Percentiles rank a stretch among this genome's conserved stretches.
These are phyloP conservation scores for Talinum fruticosum DNA, from an alignment of 148 eudicot species.

Conservation along the genomic window DNA sequence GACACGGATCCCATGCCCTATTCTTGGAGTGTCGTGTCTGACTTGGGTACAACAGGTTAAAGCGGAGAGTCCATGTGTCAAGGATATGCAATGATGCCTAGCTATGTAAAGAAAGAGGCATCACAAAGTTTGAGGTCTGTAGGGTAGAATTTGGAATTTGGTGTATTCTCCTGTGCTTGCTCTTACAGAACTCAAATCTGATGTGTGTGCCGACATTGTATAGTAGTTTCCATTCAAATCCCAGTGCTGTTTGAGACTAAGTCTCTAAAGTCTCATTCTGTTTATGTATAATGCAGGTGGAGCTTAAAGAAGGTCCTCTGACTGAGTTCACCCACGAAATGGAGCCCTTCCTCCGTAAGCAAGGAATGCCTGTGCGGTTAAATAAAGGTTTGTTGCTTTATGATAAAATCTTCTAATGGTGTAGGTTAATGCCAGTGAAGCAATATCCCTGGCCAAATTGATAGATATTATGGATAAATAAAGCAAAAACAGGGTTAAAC, in stretches of 20 bases:
- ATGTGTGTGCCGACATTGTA: background rate
- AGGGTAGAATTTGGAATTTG: background rate
- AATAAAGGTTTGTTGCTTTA: constrained; percentile 58
- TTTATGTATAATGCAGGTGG: constrained; percentile 50
- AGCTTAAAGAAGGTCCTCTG: constrained; percentile 92
- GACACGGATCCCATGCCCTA: too few relatives aligned
- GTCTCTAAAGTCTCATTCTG: background rate
- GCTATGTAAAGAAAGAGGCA: too few relatives aligned
- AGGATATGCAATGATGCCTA: too few relatives aligned
- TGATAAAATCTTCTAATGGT: background rate
- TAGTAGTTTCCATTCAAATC: background rate
- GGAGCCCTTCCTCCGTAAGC: constrained; percentile 98
- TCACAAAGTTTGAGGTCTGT: background rate
- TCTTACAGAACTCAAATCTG: background rate
- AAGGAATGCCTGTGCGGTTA: constrained; percentile 94
- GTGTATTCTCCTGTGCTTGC: background rate
- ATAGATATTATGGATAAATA: background rate
- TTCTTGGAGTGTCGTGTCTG: too few relatives aligned
- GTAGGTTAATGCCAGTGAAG: background rate
- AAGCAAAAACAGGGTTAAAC: background rate
- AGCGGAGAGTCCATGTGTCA: too few relatives aligned
- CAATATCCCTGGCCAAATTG: background rate
- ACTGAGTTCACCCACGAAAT: constrained; percentile 91
- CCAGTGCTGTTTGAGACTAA: background rate
- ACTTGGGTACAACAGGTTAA: too few relatives aligned